Percentiles rank a stretch among this genome's conserved stretches.
Conservation (phyloP, 306 rosid genomes). For the Carpinus viminea region DNA sequence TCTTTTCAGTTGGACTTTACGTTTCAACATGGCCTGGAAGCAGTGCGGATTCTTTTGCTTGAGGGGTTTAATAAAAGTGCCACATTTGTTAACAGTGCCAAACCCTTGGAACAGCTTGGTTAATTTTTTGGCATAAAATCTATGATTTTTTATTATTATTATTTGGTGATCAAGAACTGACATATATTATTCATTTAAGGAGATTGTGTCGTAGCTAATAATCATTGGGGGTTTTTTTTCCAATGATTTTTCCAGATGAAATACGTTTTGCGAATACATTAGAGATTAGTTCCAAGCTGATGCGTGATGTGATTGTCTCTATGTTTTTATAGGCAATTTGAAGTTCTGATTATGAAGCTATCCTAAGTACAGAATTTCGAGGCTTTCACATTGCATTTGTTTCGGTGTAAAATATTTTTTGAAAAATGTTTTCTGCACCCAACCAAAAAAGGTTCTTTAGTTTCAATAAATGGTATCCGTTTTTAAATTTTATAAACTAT, state of each 20-base stretch:
- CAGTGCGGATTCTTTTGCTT: constrained; percentile 74
- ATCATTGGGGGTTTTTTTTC: background rate
- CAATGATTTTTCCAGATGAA: background rate
- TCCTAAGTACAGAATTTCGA: no score
- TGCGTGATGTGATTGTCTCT: background rate
- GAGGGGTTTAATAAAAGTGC: constrained; percentile 82
- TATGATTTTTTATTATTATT: background rate
- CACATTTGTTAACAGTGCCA: constrained; percentile 52
- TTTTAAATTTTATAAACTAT: no score
- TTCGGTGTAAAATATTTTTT: no score
- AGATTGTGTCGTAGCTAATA: background rate
- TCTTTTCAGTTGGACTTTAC: constrained; percentile 73
- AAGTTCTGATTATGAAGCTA: background rate
- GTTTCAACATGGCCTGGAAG: constrained; percentile 68
- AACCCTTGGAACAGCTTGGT: constrained; percentile 51
- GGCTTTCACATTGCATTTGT: no score
- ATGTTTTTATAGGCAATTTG: background rate
- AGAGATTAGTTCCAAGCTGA: background rate
- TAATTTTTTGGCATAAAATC: constrained; percentile 11
- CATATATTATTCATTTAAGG: background rate
- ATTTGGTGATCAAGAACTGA: background rate
- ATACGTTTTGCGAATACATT: background rate
- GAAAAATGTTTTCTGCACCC: no score
- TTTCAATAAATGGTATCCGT: no score
- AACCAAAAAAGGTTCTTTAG: no score